Percentiles rank a stretch among this genome's conserved stretches.
Conservation (phyloP, 768 basidiomycete species). For the Trametes cingulata region DNA sequence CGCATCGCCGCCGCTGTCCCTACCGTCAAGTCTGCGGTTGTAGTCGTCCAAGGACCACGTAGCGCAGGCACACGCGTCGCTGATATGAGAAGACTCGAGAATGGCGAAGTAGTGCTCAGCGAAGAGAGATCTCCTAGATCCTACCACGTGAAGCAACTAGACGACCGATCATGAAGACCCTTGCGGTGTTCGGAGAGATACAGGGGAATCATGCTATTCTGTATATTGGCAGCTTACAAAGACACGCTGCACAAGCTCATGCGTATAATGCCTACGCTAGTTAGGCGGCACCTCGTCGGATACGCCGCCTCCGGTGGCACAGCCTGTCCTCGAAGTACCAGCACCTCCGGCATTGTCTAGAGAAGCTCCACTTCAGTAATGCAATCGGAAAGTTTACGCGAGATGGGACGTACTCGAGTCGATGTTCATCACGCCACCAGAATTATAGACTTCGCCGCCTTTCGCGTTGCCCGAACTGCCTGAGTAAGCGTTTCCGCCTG, state of each 20-base stretch:
- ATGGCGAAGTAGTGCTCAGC: too few species aligned
- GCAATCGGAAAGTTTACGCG: background rate
- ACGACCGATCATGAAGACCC: too few species aligned
- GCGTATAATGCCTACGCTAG: background rate
- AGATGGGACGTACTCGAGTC: conserved; percentile 30
- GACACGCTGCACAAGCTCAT: too few species aligned
- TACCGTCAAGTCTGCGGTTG: too few species aligned
- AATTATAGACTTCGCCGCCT: conserved; percentile 30
- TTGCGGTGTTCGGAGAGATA: too few species aligned
- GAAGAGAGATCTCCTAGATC: too few species aligned
- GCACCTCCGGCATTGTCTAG: conserved; percentile 31
- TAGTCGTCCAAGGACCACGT: too few species aligned
- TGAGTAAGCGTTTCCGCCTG: conserved; percentile 15
- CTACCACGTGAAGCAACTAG: too few species aligned
- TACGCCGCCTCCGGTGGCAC: conserved; percentile 27
- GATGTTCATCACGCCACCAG: conserved; percentile 27
- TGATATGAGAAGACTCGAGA: too few species aligned
- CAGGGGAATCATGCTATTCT: background rate
- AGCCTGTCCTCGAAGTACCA: conserved; percentile 26
- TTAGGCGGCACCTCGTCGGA: background rate
- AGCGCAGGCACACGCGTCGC: too few species aligned
- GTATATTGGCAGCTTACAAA: background rate
- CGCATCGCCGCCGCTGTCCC: too few species aligned
- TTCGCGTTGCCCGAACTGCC: conserved; percentile 29
- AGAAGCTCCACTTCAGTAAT: background rate